Evolutionary conservation across 345 rosid species (phyloP).

Genomic region (Pistacia integerrima): DNA sequence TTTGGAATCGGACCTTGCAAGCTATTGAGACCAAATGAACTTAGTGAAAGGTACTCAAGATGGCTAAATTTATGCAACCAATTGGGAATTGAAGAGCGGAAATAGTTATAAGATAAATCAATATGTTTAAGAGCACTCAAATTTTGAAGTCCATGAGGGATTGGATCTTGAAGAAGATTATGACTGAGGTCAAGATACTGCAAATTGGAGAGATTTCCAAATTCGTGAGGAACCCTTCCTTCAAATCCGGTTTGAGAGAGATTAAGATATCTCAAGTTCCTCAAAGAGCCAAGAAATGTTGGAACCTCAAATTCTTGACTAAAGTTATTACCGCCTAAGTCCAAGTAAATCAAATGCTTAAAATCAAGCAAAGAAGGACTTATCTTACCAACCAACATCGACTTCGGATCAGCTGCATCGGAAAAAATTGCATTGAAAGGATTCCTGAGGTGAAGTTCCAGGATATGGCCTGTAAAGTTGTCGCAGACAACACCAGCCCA

Average conservation of each 20-base stretch:
- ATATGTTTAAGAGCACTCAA: neutral
- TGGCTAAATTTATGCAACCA: neutral
- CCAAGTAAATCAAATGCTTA: conserved; percentile 26
- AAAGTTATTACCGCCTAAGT: conserved; percentile 25
- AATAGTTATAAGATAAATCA: neutral
- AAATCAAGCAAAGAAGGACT: conserved; percentile 26
- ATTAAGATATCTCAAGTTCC: conserved; percentile 1
- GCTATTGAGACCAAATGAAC: neutral
- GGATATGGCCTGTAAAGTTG: conserved; percentile 1
- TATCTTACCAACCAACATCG: conserved; percentile 24
- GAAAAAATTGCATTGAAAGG: too few species aligned
- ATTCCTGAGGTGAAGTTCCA: neutral
- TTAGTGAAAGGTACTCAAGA: neutral
- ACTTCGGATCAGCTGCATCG: neutral
- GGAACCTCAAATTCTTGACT: neutral
- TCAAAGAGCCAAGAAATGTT: conserved; percentile 8
- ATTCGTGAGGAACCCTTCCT: neutral
- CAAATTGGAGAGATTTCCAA: conserved; percentile 11
- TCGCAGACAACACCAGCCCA: conserved; percentile 5
- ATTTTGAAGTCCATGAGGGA: neutral
- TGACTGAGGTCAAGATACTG: neutral
- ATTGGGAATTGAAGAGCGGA: neutral
- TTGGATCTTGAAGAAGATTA: neutral
- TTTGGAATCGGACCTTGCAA: neutral
- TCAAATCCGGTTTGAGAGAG: neutral